Evolutionary conservation across 441 rosid species (phyloP).

Genomic region (Corymbia calophylla): DNA sequence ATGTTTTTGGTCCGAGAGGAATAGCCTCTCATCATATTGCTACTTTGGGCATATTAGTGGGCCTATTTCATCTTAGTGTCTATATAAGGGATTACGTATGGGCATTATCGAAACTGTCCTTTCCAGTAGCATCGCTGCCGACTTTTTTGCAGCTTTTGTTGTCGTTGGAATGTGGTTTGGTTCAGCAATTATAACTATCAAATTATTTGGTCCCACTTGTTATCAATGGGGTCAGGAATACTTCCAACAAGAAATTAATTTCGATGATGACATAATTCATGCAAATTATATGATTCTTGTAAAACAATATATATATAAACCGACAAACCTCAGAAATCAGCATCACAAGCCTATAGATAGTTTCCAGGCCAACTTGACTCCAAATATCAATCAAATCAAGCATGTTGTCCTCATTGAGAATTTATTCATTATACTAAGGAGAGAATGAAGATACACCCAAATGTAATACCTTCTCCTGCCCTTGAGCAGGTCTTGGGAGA

Average conservation of each 20-base stretch:
- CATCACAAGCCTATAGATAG: neutral
- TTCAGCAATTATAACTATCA: neutral
- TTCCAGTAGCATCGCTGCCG: neutral
- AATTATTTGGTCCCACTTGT: neutral
- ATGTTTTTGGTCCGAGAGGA: neutral
- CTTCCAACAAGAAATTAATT: neutral
- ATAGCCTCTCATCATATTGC: neutral
- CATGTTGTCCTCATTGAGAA: neutral
- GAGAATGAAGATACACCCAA: neutral
- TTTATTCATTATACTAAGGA: neutral
- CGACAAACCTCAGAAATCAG: neutral
- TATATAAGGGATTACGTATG: neutral
- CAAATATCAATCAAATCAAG: neutral
- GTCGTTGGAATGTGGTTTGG: neutral
- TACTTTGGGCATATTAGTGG: neutral
- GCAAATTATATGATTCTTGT: neutral
- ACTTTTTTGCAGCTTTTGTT: neutral
- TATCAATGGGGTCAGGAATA: neutral
- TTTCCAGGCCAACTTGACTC: neutral
- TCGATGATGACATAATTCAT: neutral
- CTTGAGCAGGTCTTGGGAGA: conserved; percentile 70
- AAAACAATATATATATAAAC: neutral
- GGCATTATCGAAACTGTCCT: neutral
- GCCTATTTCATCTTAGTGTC: neutral
- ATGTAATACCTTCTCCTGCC: conserved; percentile 72